Conservation (phyloP, 345 rosid genomes). For the Crucihimalaya himalaica region DNA sequence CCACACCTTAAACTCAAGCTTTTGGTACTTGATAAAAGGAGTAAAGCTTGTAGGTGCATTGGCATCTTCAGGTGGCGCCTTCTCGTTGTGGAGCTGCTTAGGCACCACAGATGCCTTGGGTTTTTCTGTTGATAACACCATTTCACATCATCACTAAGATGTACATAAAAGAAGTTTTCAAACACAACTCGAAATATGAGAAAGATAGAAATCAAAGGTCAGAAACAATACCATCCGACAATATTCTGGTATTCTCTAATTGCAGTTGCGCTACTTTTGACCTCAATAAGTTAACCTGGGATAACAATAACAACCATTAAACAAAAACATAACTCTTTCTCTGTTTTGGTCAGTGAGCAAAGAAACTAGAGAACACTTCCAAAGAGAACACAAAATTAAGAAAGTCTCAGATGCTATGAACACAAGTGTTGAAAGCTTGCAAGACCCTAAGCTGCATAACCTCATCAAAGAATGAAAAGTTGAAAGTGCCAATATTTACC, state of each 20-base stretch:
- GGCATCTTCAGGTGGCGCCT: slow-evolving; percentile 38
- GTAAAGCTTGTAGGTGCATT: slow-evolving; percentile 57
- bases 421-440: slow-evolving; percentile 5
- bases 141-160: slow-evolving; percentile 26
- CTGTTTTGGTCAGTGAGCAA: background rate
- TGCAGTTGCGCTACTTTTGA: slow-evolving; percentile 71
- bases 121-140: slow-evolving; percentile 46
- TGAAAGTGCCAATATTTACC: slow-evolving; percentile 43
- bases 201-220: slow-evolving; percentile 14
- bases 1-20: slow-evolving; percentile 87
- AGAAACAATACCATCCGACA: slow-evolving; percentile 34
- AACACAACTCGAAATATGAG: background rate
- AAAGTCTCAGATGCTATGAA: slow-evolving; percentile 4
- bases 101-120: slow-evolving; percentile 34
- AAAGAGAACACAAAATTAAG: background rate
- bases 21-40: slow-evolving; percentile 78
- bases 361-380: background rate
- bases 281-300: slow-evolving; percentile 67
- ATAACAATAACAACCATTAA: slow-evolving; percentile 16
- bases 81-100: slow-evolving; percentile 42
- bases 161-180: background rate
- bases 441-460: background rate
- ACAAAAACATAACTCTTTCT: background rate
- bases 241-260: slow-evolving; percentile 41
- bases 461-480: slow-evolving; percentile 16